Conservation (phyloP, 2,329 filamentous ascomycete species). For the Mycosphaerella arachidis region DNA sequence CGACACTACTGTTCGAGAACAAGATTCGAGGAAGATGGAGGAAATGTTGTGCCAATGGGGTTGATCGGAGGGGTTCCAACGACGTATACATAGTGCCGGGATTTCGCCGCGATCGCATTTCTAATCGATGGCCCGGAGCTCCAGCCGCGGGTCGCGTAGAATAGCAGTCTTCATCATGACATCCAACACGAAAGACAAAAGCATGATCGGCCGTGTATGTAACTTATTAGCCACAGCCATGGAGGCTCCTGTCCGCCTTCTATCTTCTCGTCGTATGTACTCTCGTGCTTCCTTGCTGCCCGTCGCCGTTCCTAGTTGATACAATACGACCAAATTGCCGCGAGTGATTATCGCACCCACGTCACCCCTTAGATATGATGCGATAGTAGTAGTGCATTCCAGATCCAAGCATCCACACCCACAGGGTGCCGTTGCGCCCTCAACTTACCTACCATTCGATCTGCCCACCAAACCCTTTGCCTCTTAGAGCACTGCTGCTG, state of each 20-base stretch:
- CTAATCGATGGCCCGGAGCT: neutral
- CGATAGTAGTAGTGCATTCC: conserved; percentile 1
- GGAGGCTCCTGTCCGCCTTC: neutral
- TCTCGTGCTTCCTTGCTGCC: neutral
- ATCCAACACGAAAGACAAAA: neutral
- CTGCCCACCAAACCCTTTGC: neutral
- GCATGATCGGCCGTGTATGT: neutral
- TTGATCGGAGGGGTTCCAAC: neutral
- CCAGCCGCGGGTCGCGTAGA: neutral
- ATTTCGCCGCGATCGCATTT: neutral
- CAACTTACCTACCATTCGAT: neutral
- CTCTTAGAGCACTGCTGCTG: neutral
- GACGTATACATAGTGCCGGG: neutral
- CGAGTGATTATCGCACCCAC: neutral
- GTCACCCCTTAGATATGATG: neutral
- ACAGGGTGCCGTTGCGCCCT: neutral
- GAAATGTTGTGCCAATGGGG: neutral
- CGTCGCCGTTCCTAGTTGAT: neutral
- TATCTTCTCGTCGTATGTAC: neutral
- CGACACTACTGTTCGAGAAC: neutral
- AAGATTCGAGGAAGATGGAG: neutral
- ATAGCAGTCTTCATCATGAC: neutral
- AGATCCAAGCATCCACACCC: neutral
- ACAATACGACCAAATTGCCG: neutral
- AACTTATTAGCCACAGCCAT: neutral